Evolutionary conservation across 2,329 filamentous ascomycete species (phyloP).

Genomic region (Fusarium gaditjirri): DNA sequence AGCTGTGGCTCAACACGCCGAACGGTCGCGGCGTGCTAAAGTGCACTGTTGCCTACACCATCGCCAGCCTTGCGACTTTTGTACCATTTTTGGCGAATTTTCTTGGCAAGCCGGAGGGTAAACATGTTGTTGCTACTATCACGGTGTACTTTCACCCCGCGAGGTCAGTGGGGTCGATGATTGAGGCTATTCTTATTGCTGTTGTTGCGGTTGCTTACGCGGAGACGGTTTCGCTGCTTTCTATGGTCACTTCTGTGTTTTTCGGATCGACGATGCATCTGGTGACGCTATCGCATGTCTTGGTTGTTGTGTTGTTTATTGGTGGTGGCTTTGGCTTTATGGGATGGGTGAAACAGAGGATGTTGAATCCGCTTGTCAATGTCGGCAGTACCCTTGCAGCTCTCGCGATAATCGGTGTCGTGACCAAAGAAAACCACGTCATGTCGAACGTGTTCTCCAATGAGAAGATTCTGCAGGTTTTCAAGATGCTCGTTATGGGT

Average conservation of each 20-base stretch:
- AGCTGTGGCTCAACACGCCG: slow-evolving; percentile 70
- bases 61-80: slow-evolving; percentile 89
- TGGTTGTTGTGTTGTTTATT: slow-evolving; percentile 85
- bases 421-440: slow-evolving; percentile 91
- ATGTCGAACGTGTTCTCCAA: slow-evolving; percentile 86
- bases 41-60: slow-evolving; percentile 87
- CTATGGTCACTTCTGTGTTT: slow-evolving; percentile 86
- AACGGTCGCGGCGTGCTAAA: slow-evolving; percentile 85
- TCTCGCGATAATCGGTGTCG: slow-evolving; percentile 86
- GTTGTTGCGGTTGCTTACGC: slow-evolving; percentile 80
- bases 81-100: slow-evolving; percentile 76
- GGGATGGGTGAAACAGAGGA: slow-evolving; percentile 85
- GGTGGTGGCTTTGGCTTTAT: slow-evolving; percentile 88
- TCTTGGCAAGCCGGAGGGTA: slow-evolving; percentile 86
- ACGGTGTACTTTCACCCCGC: slow-evolving; percentile 96
- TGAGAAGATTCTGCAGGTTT: slow-evolving; percentile 81
- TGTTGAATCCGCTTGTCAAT: slow-evolving; percentile 82
- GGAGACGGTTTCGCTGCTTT: slow-evolving; percentile 76
- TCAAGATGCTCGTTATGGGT: slow-evolving; percentile 85
- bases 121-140: slow-evolving; percentile 92
- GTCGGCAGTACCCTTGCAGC: slow-evolving; percentile 87
- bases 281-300: slow-evolving; percentile 76
- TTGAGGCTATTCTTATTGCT: slow-evolving; percentile 83
- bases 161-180: slow-evolving; percentile 87
- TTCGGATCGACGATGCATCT: slow-evolving; percentile 75